Evolutionary conservation across 192 early-diverging fungal genomes (phyloP).

Genomic region (Spizellomyces punctatus): DNA sequence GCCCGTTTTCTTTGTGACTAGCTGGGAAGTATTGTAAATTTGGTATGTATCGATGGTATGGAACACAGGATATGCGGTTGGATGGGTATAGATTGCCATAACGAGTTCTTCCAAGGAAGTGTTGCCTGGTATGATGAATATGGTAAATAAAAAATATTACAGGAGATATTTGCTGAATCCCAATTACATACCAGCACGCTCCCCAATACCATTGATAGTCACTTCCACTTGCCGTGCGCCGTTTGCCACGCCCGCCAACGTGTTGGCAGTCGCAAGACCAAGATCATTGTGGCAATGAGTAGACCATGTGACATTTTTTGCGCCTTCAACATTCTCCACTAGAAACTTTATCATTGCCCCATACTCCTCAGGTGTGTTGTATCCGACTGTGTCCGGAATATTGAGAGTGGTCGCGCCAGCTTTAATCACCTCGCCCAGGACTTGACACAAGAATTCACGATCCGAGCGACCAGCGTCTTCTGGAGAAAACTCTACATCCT

Average conservation of each 20-base stretch:
- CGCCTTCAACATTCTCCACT: conserved; percentile 70
- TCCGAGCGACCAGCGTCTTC: conserved; percentile 95
- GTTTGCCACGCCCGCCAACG: conserved; percentile 84
- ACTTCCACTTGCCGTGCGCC: conserved; percentile 97
- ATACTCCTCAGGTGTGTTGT: conserved; percentile 90
- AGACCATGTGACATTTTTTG: conserved; percentile 78
- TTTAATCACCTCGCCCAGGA: conserved; percentile 74
- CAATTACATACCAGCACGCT: conserved; percentile 68
- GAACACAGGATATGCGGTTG: conserved; percentile 83
- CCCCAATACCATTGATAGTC: conserved; percentile 97
- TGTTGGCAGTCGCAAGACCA: conserved; percentile 95
- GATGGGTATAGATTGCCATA: conserved; percentile 94
- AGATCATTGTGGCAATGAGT: conserved; percentile 99
- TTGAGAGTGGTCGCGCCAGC: conserved; percentile 95
- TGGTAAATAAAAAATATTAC: neutral
- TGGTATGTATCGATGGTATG: conserved; percentile 88
- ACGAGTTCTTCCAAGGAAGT: conserved; percentile 95
- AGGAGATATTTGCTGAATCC: conserved; percentile 19
- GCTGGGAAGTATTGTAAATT: conserved; percentile 84
- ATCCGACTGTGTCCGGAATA: conserved; percentile 98
- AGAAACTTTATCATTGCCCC: conserved; percentile 84
- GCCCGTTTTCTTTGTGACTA: conserved; percentile 87
- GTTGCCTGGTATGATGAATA: conserved; percentile 63
- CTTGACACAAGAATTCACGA: conserved; percentile 82
- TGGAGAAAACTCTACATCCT: conserved; percentile 92